Evolutionary conservation across 257 asterid species (phyloP), one percentile per base, ranked within the genome.

Genomic region (Nicotiana undulata): DNA sequence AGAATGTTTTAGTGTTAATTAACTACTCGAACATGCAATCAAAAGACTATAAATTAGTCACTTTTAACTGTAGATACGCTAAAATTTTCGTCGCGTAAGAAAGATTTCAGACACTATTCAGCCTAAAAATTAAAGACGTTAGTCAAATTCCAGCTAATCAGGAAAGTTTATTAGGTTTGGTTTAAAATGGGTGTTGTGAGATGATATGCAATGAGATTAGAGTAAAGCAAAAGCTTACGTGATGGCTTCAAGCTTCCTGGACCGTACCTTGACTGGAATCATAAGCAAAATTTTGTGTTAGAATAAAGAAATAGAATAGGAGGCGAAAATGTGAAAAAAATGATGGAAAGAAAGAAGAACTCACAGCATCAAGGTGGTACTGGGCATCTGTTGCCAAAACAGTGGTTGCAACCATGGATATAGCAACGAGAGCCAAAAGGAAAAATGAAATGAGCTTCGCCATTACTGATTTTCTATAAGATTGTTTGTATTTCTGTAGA

Each of bases 351-450:
- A 44, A 68, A 13, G 13, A 44, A 68, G 68, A 5, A 75, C 88
- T 82, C 70, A 88, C 91, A 13, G 75, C 3, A 12, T 81, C 87
- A 59, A 65, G 65, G 70, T 81, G 85, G 85, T 81, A 83, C 75
- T 87, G 80, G 16, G 81, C 31, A 53, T 81, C 81, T 52, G 76
- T 20, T 44, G 88, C 89, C 81, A 66, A 64, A 31, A 26, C 78
- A 4, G 85, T 81, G 63, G 85, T 24, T n/a, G 88, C 60, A 59
- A 87, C 55, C 81, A 78, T 67, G 88, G 88, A 86, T 64, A 85
- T 26, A 79, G 86, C 89, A 44, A 89, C 24, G 63, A 87, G 53
- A 5, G 89, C 85, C 76, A 89, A 81, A 63, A 89, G 83, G 11
- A 86, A 17, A 40, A 89, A 80, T 17, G 83, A 75, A 7, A 79